Evolutionary conservation across 2,329 filamentous ascomycete genomes (phyloP).

Genomic region (Ophiosphaerella korrae): DNA sequence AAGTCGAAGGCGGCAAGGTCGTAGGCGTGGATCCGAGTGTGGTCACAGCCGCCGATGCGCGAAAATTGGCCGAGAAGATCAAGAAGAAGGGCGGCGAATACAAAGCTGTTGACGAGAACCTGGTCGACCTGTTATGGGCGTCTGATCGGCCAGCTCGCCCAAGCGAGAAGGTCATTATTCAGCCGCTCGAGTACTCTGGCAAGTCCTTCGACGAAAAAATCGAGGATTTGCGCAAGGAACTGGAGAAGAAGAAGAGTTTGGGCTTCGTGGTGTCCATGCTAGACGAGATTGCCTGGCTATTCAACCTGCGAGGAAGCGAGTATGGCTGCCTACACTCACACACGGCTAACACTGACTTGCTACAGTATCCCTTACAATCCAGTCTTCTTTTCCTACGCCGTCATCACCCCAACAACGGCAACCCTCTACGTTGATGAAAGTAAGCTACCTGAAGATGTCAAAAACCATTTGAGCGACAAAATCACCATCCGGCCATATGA

Average conservation of each 20-base stretch:
- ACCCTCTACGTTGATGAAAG: conserved; percentile 83
- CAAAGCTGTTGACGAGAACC: conserved; percentile 75
- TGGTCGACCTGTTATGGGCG: conserved; percentile 92
- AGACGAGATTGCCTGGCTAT: conserved; percentile 98
- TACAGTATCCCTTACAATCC: conserved; percentile 89
- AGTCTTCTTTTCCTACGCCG: conserved; percentile 96
- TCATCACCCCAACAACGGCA: conserved; percentile 75
- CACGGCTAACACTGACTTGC: conserved; percentile 10
- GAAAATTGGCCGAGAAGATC: conserved; percentile 83
- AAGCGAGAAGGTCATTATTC: conserved; percentile 73
- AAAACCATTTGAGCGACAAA: conserved; percentile 69
- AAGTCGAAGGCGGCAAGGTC: conserved; percentile 82
- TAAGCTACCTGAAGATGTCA: conserved; percentile 73
- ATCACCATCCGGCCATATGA: conserved; percentile 82
- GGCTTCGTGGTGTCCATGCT: conserved; percentile 93
- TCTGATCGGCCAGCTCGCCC: conserved; percentile 73
- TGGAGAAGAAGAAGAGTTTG: conserved; percentile 85
- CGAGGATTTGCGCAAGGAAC: conserved; percentile 82
- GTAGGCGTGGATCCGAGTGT: conserved; percentile 92
- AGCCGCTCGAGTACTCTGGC: conserved; percentile 75
- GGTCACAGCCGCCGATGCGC: conserved; percentile 73
- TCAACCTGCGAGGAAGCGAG: conserved; percentile 92
- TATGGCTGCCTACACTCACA: conserved; percentile 38
- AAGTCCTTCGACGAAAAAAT: conserved; percentile 85
- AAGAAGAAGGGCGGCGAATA: conserved; percentile 84